A percentile compares a stretch with the other conserved stretches of the same genome.
These are phyloP conservation scores for Termitomyces sp. DNA, from an alignment of 768 basidiomycete genomes.

Conservation along the genomic window DNA sequence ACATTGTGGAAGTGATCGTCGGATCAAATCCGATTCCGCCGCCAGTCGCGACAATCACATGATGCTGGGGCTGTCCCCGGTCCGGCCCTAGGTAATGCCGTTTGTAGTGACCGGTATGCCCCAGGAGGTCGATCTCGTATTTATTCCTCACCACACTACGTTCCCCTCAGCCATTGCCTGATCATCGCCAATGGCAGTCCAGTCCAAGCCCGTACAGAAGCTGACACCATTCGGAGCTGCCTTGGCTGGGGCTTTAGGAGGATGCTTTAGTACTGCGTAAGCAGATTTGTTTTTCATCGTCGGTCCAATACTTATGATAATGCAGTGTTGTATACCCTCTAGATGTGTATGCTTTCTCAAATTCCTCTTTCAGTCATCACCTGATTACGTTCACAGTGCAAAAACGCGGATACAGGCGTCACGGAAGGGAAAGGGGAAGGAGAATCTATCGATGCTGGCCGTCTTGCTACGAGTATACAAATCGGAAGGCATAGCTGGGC, in stretches of 20 bases:
- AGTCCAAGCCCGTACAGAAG: constrained; percentile 55
- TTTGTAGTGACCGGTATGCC: background rate
- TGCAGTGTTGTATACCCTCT: constrained; percentile 87
- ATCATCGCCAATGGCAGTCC: constrained; percentile 34
- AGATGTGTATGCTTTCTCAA: constrained; percentile 64
- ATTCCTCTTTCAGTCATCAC: background rate
- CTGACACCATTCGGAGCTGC: constrained; percentile 88
- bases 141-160: constrained; percentile 8
- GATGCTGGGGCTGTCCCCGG: background rate
- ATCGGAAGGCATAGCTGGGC: constrained; percentile 76
- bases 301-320: constrained; percentile 3
- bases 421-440: constrained; percentile 44
- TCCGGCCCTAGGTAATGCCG: constrained; percentile 13
- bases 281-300: constrained; percentile 24
- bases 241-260: constrained; percentile 88
- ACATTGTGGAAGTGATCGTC: background rate
- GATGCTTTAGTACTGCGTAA: constrained; percentile 90
- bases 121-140: constrained; percentile 7
- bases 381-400: constrained; percentile 42
- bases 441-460: constrained; percentile 51
- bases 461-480: constrained; percentile 68
- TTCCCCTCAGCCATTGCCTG: constrained; percentile 6
- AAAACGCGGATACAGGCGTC: constrained; percentile 95
- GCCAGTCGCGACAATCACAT: constrained; percentile 9
- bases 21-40: background rate